These are phyloP conservation scores for Aspergillus oerlinghausenensis DNA, from an alignment of 2,329 filamentous ascomycete species.

Conservation along the genomic window DNA sequence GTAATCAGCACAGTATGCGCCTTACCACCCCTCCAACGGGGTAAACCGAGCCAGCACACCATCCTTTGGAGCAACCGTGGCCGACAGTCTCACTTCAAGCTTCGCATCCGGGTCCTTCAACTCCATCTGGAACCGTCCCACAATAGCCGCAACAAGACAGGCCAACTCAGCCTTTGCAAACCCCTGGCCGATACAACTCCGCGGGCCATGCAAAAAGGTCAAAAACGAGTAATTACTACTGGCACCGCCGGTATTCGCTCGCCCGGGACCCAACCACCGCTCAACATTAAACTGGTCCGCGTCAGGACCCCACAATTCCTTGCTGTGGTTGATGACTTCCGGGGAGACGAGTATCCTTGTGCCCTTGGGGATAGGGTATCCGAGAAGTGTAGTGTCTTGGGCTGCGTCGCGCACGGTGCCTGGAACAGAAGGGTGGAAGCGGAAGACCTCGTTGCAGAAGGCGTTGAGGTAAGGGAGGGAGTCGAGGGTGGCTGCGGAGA, in stretches of 20 bases:
- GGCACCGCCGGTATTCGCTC: slow-evolving; percentile 63
- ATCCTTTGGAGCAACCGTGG: slow-evolving; percentile 68
- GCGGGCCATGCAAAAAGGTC: slow-evolving; percentile 81
- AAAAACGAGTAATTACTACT: slow-evolving; percentile 71
- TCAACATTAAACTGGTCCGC: slow-evolving; percentile 74
- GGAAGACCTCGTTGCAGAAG: slow-evolving; percentile 71
- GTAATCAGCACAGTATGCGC: background rate
- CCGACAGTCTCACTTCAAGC: slow-evolving; percentile 61
- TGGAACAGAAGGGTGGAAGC: slow-evolving; percentile 67
- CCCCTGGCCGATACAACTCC: slow-evolving; percentile 75
- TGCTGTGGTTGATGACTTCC: slow-evolving; percentile 65
- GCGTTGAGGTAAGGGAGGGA: slow-evolving; percentile 74
- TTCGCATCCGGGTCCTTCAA: slow-evolving; percentile 59
- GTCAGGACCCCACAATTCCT: slow-evolving; percentile 69
- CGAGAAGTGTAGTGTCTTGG: slow-evolving; percentile 62
- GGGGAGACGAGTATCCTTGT: slow-evolving; percentile 63
- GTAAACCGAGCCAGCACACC: slow-evolving; percentile 67
- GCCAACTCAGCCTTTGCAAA: slow-evolving; percentile 85
- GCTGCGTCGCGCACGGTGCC: slow-evolving; percentile 63
- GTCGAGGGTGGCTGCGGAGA: slow-evolving; percentile 59
- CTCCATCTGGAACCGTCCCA: slow-evolving; percentile 67
- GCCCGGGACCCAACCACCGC: slow-evolving; percentile 57
- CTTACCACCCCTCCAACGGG: slow-evolving; percentile 27
- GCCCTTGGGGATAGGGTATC: slow-evolving; percentile 62
- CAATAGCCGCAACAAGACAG: slow-evolving; percentile 70